Evolutionary conservation across 768 basidiomycete genomes (phyloP).

Genomic region (Infundibulicybe gibba): DNA sequence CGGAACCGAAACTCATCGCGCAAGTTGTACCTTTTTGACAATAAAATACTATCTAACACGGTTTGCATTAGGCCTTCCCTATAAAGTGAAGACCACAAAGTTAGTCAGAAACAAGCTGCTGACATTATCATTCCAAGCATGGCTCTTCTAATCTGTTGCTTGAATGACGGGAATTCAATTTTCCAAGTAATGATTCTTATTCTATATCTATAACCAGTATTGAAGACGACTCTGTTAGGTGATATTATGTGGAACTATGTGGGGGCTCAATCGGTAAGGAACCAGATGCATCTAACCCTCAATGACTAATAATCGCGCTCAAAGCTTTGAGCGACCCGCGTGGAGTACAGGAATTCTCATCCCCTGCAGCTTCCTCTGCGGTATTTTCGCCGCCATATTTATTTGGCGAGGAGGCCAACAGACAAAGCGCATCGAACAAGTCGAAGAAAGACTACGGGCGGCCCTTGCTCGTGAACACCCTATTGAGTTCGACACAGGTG

Average conservation of each 20-base stretch:
- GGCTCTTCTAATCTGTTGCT: constrained; percentile 69
- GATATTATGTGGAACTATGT: constrained; percentile 75
- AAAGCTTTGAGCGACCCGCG: constrained; percentile 58
- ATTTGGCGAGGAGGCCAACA: constrained; percentile 73
- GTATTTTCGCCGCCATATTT: constrained; percentile 66
- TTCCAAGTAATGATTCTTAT: constrained; percentile 55
- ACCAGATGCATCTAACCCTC: not conserved
- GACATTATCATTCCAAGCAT: constrained; percentile 29
- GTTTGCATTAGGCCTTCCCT: constrained; percentile 55
- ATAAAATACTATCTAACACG: constrained; percentile 3
- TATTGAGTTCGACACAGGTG: constrained; percentile 1
- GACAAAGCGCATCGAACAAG: constrained; percentile 65
- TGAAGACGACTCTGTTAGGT: constrained; percentile 28
- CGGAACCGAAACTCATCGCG: constrained; percentile 76
- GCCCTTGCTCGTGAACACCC: constrained; percentile 25
- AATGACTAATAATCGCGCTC: not conserved
- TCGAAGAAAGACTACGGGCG: constrained; percentile 54
- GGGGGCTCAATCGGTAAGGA: constrained; percentile 64
- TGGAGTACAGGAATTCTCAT: constrained; percentile 72
- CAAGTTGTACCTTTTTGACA: constrained; percentile 21
- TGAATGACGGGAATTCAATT: constrained; percentile 75
- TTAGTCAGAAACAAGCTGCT: not conserved
- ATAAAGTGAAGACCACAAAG: constrained; percentile 40
- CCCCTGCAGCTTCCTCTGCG: constrained; percentile 70
- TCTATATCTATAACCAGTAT: not conserved